Evolutionary conservation across 2,329 filamentous ascomycete genomes (phyloP), one percentile per base, ranked within the genome.

Genomic region (Fusarium sp.): DNA sequence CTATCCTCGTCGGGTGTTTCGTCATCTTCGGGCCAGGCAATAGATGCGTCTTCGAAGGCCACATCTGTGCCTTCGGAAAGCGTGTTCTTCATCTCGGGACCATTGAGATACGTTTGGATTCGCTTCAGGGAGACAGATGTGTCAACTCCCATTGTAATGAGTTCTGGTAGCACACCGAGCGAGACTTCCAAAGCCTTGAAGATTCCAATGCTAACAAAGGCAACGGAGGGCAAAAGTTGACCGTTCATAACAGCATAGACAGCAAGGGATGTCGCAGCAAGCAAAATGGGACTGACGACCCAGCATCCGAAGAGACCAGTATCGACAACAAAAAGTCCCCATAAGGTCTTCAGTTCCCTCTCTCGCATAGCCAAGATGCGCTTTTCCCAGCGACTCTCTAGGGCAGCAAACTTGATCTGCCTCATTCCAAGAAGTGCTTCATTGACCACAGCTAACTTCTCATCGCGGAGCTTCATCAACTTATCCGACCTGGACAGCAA

Each of bases 341-440:
- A 93, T 41, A 94, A 87, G 28, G 89, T 89, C 10, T 83, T 81
- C 15, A 96, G 86, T 79, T 96, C 94, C 52, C 87, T 88, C 48
- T 91, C 88, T 77, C 94, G 87, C 89, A 70, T 87, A 81, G 70
- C 87, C 82, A 79, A 72, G 47, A 96, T 93, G 69, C 91, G 92
- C 22, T 87, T 85, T 79, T 94, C 90, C 93, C 94, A 96, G 75
- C 93, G 89, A 26, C 85, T 83, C 80, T 96, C 94, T 5, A 94
- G 82, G 2, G 93, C 93, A 1, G 93, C 93, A 75, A 96, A 95
- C 78, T 96, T 96, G 83, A 96, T 94, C 81, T 96, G 94, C 3
- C 93, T 89, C 72, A 96, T 95, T 13, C 93, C 93, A 75, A 93
- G 89, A 3, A 96, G 83, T 1, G 92, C 92, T 80, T 96, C 93